phyloP scores from a whole-genome alignment of 2,329 filamentous ascomycete species.

The Talaromyces sp. region DNA sequence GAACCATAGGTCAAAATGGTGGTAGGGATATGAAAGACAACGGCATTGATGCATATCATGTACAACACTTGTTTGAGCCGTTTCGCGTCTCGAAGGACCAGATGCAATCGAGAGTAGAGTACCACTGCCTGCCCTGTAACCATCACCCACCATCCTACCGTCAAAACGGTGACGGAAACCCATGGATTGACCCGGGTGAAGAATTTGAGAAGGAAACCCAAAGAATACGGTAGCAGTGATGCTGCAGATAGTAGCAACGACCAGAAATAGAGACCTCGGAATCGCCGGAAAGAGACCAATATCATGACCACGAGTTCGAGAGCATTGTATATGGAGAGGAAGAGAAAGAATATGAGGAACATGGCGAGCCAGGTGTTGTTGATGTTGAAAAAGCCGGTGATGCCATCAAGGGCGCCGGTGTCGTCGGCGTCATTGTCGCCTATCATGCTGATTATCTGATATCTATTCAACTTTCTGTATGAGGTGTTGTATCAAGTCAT shows the following conservation, averaged over 20 bases:
- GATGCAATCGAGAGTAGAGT: constrained; percentile 58
- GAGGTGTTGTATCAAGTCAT: neutral
- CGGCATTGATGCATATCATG: constrained; percentile 54
- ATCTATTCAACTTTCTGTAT: neutral
- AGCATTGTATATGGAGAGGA: constrained; percentile 47
- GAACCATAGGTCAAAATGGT: constrained; percentile 51
- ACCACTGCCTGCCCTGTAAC: constrained; percentile 59
- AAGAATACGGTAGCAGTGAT: constrained; percentile 33
- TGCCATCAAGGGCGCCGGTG: constrained; percentile 3
- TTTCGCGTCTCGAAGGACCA: constrained; percentile 50
- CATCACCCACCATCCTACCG: constrained; percentile 57
- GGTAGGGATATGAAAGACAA: constrained; percentile 51
- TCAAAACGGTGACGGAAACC: constrained; percentile 39
- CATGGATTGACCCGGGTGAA: constrained; percentile 29
- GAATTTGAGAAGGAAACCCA: constrained; percentile 42
- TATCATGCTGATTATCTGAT: neutral
- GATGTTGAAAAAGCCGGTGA: constrained; percentile 7
- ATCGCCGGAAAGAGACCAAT: constrained; percentile 36
- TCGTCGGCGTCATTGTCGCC: neutral
- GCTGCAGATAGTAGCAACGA: constrained; percentile 32
- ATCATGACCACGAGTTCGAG: constrained; percentile 38
- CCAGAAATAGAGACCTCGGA: constrained; percentile 42
- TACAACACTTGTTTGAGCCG: constrained; percentile 48
- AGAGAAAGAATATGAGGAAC: constrained; percentile 24
- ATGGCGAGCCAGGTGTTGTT: constrained; percentile 3